Evolutionary conservation across 75 land plant species (phyloP).

Genomic region (Adiantum capillusveneris): DNA sequence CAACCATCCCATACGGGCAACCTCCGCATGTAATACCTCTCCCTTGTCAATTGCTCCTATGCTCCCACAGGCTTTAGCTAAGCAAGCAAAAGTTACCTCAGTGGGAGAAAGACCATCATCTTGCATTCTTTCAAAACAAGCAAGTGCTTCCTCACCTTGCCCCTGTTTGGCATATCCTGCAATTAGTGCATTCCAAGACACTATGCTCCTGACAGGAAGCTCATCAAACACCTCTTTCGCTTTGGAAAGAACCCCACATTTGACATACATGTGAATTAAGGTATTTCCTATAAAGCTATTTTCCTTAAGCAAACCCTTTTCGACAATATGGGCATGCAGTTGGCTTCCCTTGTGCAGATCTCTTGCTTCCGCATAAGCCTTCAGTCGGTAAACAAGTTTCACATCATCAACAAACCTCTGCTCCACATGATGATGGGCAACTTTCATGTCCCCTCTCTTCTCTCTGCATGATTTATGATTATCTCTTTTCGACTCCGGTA

Average conservation of each 20-base stretch:
- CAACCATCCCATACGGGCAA: not conserved
- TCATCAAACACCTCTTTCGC: constrained; percentile 23
- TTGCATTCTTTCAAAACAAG: constrained; percentile 6
- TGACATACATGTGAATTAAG: constrained; percentile 40
- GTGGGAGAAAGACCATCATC: constrained; percentile 2
- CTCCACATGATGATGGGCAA: no score
- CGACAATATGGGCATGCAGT: no score
- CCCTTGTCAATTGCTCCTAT: constrained; percentile 3
- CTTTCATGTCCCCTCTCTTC: no score
- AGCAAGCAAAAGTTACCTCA: not conserved
- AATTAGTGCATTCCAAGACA: constrained; percentile 37
- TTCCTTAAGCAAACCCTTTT: no score
- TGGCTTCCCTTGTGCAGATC: no score
- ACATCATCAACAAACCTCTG: no score
- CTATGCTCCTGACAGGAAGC: constrained; percentile 17
- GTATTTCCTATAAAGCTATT: no score
- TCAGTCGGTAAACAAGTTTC: no score
- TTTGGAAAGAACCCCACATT: constrained; percentile 26
- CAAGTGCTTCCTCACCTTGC: constrained; percentile 5
- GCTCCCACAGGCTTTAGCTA: not conserved
- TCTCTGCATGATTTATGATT: no score
- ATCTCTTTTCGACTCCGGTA: no score
- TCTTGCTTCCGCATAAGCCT: no score
- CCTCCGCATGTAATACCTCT: not conserved
- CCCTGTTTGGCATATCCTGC: constrained; percentile 34